Evolutionary conservation across 208 protist species (phyloP), one percentile per base, ranked within the genome.

Genomic region (Phytomonas sp.): DNA sequence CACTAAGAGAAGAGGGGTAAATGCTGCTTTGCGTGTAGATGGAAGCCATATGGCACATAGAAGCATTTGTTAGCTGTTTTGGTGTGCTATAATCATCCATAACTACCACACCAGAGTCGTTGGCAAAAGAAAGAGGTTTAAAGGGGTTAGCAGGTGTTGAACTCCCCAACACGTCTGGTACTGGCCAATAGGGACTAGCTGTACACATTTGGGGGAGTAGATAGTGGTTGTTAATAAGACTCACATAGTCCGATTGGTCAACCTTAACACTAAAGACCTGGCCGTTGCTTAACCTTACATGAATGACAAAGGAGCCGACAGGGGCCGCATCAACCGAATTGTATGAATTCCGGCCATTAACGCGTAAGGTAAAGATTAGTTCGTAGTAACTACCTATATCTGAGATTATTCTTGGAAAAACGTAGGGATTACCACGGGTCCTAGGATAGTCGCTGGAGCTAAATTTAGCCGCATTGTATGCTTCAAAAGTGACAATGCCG

Each of bases 151-250:
- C 72, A 23, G 89, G 87, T n/a, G 92, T 61, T 0, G 89, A 93
- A 23, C 29, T 70, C 66, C 87, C 89, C n/a, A 95, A 78, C 43
- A 76, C 68, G 68, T 95, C 84, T 26, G 81, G 71, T 13, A 95
- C 89, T 26, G 89, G 89, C 83, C 89, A 90, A 77, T 95, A 95
- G 8, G 81, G 74, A 43, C 79, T 92, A 46, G 89, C 60, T 30
- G 84, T 80, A 71, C 87, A 95, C 36, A 87, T 29, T 64, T 71
- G 37, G 56, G 78, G 67, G 33, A 75, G 62, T 31, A 91, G 60
- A 65, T 77, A 81, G 31, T 69, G 73, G 15, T 76, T 82, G 78
- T 91, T 88, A 60, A 95, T 79, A 62, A 83, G 78, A 63, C 78
- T 90, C 66, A 95, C 82, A 71, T 92, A 91, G 70, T 86, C 80